Base-by-base conservation (phyloP, 2,329 filamentous ascomycete species). In the Chrysoporthe deuterocubensis region DNA sequence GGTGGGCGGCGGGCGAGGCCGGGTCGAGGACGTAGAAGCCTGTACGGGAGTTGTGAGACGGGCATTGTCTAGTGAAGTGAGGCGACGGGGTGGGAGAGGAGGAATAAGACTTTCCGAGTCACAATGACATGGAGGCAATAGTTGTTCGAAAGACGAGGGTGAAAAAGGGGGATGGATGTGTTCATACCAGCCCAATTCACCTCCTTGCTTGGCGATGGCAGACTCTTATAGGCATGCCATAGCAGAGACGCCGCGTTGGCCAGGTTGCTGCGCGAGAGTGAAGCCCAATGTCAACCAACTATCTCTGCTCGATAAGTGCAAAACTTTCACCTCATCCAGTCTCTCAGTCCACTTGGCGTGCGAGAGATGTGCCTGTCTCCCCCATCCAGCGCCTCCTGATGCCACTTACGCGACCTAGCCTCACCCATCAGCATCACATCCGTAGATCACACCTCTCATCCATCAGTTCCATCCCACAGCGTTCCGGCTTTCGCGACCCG, bases 141-240 rank as follows among this genome's bases (percentile, higher is more conserved):
- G 56, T 89, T 78, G 16, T 89, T 87, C 80, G 93, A 93, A 81
- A 93, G 94, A 40, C 92, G 91, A 89, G 70, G 64, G 32, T 37
- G 54, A 13, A 42, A 56, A 21, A 34, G 69, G 14, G 16, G 9
- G 34, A 4, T 37, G 34, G 62, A 9, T 9, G 37, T 5, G 5
- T 61, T 66, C 72, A 58, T 77, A 89, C 88, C 89, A 58, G 91
- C 89, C 92, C 92, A 96, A 78, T 96, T 95, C 32, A 93, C 90
- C 18, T 87, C 79, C 50, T 81, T 85, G 63, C 87, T 90, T 1
- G 92, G 91, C 0, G 82, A 78, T 1, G 88, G 85, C 16, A 95
- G 82, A 9, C 91, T 92, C 76, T 92, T 90, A 75, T 90, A 92
- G 3, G 90, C 91, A 75, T 96, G 91, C 90, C 92, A 95, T 71